Evolutionary conservation across 495 filamentous ascomycete species (phyloP).

Genomic region (Xylaria flabelliformis): DNA sequence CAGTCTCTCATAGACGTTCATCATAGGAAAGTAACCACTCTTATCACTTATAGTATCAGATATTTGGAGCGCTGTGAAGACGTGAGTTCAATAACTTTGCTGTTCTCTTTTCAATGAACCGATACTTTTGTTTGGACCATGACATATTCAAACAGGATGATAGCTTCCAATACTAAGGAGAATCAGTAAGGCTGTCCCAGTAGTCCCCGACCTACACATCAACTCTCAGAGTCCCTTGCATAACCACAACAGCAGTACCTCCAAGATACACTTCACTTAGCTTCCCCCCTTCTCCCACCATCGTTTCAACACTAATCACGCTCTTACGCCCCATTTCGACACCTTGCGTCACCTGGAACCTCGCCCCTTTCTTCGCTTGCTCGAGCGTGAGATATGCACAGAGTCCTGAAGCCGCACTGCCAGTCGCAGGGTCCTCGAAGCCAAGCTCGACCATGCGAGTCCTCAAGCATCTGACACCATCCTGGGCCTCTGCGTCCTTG

Average conservation of each 20-base stretch:
- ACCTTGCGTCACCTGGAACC: conserved; percentile 69
- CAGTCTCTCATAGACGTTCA: conserved; percentile 10
- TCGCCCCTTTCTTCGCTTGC: conserved; percentile 26
- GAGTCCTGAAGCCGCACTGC: conserved; percentile 66
- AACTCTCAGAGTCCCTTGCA: conserved; percentile 55
- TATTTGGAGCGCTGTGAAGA: background rate
- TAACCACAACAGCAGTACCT: conserved; percentile 64
- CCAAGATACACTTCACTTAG: conserved; percentile 61
- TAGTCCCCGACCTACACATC: conserved; percentile 10
- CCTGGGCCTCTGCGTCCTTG: conserved; percentile 37
- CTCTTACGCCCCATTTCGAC: conserved; percentile 80
- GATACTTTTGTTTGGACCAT: background rate
- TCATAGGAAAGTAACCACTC: conserved; percentile 6
- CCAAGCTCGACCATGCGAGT: conserved; percentile 62
- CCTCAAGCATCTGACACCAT: conserved; percentile 34
- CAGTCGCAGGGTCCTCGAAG: conserved; percentile 74
- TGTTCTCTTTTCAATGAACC: background rate
- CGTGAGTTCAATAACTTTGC: background rate
- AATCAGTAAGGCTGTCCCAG: background rate
- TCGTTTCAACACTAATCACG: conserved; percentile 54
- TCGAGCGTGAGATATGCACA: conserved; percentile 61
- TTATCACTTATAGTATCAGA: background rate
- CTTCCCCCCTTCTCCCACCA: conserved; percentile 45
- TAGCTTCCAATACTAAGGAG: background rate
- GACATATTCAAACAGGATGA: background rate